Base-by-base conservation (phyloP, 1,284 basidiomycete genomes). In the Rhodotorula sp. region DNA sequence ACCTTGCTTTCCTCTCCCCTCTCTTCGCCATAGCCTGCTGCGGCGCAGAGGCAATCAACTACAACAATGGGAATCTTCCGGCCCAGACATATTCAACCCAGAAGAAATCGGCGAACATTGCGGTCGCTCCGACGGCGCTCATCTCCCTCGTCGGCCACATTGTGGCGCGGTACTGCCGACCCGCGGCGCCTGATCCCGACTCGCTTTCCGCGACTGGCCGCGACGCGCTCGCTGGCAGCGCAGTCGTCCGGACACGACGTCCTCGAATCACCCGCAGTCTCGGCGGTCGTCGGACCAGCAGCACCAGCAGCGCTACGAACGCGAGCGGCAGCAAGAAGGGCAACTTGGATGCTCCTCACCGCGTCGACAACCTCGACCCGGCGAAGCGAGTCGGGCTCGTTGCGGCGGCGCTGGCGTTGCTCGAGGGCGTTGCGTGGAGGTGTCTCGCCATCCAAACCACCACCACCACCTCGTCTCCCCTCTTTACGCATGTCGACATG, bases 371-470 rank as follows among this genome's bases (percentile, higher is more conserved):
- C 53, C 29, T 73, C 37, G 68, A 68, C 49, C 7, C 30, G 26
- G 57, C 20, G 8, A 68, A 58, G 48, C 44, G 66, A 12, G 46
- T 22, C 37, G 49, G 51, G 54, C 42, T 73, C 33, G 15, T 70
- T 17, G 64, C 45, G 10, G 58, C 46, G 12, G 58, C 45, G 22
- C 20, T 68, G 20, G 58, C 60, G 24, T 60, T 71, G 22, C 51
- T 73, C 24, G 72, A 73, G 46, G 69, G 68, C 3, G 29, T 71
- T 4, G 69, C 63, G 8, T 73, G 72, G 72, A 55, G 63, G 51
- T 62, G 62, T 22, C 26, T 62, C 5, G 62, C n/a, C 51, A 20
- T 53, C 17, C 6, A 53, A 15, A 24, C 22, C 10, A 17, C 51
- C 22, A 20, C 44, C 12, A 44, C 18, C 24, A 26, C 22, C 26